Base-by-base conservation (phyloP, 1,284 basidiomycete species). In the Leccinum angustisporum region DNA sequence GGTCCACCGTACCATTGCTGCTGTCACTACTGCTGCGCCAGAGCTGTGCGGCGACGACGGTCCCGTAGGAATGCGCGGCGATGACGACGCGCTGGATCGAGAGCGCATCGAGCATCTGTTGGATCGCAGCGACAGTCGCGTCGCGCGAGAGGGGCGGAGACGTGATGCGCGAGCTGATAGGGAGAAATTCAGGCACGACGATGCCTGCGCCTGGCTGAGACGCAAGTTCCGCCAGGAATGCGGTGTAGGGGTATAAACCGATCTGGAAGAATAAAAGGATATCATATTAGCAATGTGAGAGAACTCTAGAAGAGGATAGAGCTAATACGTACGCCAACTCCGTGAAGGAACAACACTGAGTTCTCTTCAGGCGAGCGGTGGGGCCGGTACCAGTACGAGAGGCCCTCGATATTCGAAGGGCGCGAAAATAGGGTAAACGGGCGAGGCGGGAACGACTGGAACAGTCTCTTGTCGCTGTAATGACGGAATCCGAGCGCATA, bases 351-450 rank as follows among this genome's bases (percentile, higher is more conserved):
- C 10, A 88, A 69, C 11, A 89, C 74, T 0, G 86, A 84, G 10
- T 76, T 75, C 63, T 81, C 82, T 3, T 76, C 77, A 10, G 61
- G 60, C 1, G 82, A 81, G 33, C 72, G 76, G 63, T 87, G 84
- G 0, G 84, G 84, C 1, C 84, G 80, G 68, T 85, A 83, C 87
- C 87, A 89, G 70, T 86, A 88, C 0, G 85, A 79, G 6, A 87
- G 66, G 3, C 79, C 68, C 1, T 76, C 68, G 18, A 76, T 70
- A 0, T 72, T 65, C 1, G 83, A 80, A 2, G 68, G 61, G 18
- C 67, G 71, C 8, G 84, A 86, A 40, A 86, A 71, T 0, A 80
- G 33, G 5, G 77, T 77, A 18, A 83, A 68, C 1, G 78, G 79
- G 3, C 86, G 81, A 5, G 79, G 81, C 16, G 87, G 87, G 60